These are phyloP conservation scores for Rhizopus sp. DNA, from an alignment of 371 early-diverging fungal genomes.

Conservation along the genomic window DNA sequence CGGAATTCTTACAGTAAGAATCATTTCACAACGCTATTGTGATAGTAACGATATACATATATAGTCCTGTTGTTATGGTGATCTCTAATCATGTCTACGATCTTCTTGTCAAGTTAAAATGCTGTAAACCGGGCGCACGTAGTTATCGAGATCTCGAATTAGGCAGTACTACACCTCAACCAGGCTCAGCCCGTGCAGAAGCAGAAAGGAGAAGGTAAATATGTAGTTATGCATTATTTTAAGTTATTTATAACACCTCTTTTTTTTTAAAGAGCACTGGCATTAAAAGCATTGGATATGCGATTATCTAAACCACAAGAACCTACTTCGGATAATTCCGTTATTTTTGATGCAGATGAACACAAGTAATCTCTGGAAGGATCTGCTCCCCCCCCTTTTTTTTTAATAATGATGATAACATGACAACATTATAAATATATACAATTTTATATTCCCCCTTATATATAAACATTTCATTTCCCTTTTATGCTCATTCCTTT, in stretches of 20 bases:
- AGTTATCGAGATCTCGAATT: conserved; percentile 36
- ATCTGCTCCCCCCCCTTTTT: background rate
- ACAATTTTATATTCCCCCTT: background rate
- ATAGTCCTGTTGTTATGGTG: conserved; percentile 55
- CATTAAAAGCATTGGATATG: conserved; percentile 68
- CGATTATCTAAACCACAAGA: conserved; percentile 45
- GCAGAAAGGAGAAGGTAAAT: conserved; percentile 64
- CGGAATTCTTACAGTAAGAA: conserved; percentile 72
- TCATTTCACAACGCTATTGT: background rate
- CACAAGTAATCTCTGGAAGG: conserved; percentile 9
- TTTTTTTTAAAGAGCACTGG: conserved; percentile 50
- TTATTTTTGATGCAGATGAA: conserved; percentile 32
- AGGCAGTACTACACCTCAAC: conserved; percentile 48
- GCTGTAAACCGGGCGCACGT: conserved; percentile 21
- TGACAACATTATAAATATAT: background rate
- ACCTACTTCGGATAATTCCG: conserved; percentile 15
- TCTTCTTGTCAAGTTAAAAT: conserved; percentile 46
- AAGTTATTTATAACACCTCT: too few relatives aligned
- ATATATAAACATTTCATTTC: too few relatives aligned
- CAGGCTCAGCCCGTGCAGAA: conserved; percentile 64
- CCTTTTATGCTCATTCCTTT: too few relatives aligned
- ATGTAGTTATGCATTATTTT: background rate
- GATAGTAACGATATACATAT: background rate
- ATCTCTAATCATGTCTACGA: conserved; percentile 52
- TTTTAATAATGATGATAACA: background rate